These are phyloP conservation scores for Flaveria trinervia DNA, from an alignment of 129 eudicot species.

Conservation along the genomic window DNA sequence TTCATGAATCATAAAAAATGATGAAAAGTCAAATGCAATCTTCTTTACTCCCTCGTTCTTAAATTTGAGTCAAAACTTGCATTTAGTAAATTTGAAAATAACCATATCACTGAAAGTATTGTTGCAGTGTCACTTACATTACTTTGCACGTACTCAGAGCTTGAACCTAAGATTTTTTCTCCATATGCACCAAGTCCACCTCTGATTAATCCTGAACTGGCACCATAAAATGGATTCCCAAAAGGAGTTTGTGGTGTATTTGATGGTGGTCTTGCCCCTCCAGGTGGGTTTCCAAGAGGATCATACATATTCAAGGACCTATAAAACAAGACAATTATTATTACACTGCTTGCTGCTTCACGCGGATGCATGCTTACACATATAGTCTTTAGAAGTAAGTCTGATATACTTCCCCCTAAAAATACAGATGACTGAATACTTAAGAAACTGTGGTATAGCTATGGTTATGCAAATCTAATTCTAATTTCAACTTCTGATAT, in stretches of 20 bases:
- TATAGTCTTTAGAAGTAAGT: background rate
- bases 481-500: background rate
- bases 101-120: background rate
- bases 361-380: background rate
- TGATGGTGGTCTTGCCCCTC: slow-evolving; percentile 45
- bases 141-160: slow-evolving; percentile 74
- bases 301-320: slow-evolving; percentile 50
- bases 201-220: slow-evolving; percentile 64
- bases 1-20: background rate
- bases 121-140: slow-evolving; percentile 50
- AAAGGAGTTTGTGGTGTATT: slow-evolving; percentile 56
- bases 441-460: background rate
- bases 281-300: slow-evolving; percentile 51
- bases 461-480: slow-evolving; percentile 5
- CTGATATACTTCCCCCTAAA: background rate
- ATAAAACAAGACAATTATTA: background rate
- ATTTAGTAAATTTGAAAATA: background rate
- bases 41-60: slow-evolving; percentile 11
- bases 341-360: background rate
- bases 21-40: background rate
- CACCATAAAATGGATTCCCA: slow-evolving; percentile 58
- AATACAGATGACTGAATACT: background rate
- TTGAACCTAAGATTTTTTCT: slow-evolving; percentile 69
- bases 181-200: slow-evolving; percentile 79
- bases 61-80: slow-evolving; percentile 2